Conservation (phyloP, 2,329 filamentous ascomycete genomes). For the Exophiala alcalophila region DNA sequence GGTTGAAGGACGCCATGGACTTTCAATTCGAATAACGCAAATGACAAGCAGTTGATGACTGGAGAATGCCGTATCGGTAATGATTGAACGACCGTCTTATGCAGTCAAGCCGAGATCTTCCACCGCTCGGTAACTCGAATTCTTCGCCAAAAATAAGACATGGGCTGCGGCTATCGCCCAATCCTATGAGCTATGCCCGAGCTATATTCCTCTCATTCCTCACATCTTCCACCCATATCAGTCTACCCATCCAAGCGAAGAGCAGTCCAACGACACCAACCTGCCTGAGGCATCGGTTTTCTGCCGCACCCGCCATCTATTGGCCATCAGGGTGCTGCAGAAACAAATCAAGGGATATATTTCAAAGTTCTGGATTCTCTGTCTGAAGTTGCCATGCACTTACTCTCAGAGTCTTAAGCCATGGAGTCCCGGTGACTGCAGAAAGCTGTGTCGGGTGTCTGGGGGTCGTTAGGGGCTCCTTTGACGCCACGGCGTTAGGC, state of each 20-base stretch:
- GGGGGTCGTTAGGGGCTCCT: neutral
- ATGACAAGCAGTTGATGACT: slow-evolving; percentile 5
- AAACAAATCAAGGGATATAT: slow-evolving; percentile 5
- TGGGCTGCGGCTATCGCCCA: neutral
- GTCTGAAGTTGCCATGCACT: neutral
- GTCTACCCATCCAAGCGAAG: slow-evolving; percentile 4
- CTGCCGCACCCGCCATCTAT: neutral
- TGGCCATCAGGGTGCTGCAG: neutral
- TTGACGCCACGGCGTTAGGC: slow-evolving; percentile 4
- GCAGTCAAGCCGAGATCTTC: neutral
- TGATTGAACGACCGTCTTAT: neutral
- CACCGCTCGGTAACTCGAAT: neutral
- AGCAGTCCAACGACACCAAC: too few relatives aligned
- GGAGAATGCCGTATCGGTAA: neutral
- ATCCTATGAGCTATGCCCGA: neutral
- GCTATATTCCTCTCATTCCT: neutral
- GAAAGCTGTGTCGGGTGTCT: slow-evolving; percentile 6
- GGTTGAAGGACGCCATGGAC: slow-evolving; percentile 17
- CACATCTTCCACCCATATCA: neutral
- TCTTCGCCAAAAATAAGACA: neutral
- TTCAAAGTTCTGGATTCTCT: neutral
- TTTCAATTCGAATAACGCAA: neutral
- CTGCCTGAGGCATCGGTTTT: too few relatives aligned
- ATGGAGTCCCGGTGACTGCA: slow-evolving; percentile 11
- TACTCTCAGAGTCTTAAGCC: slow-evolving; percentile 2